These are phyloP conservation scores for Cytospora paraplurivora DNA, from an alignment of 2,329 filamentous ascomycete genomes.

Conservation along the genomic window DNA sequence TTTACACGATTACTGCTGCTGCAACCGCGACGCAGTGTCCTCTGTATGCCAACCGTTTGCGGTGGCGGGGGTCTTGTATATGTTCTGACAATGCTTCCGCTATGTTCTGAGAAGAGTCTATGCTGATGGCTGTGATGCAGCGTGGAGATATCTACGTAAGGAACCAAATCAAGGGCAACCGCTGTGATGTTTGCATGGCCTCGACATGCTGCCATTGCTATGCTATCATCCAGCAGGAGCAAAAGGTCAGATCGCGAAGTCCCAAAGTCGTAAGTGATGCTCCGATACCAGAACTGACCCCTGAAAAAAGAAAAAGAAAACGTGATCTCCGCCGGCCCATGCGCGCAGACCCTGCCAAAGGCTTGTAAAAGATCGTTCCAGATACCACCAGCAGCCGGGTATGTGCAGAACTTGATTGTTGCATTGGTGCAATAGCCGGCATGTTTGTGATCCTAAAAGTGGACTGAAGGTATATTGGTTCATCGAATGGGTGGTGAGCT, in stretches of 20 bases:
- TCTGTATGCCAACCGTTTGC: slow-evolving; percentile 15
- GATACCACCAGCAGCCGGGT: slow-evolving; percentile 11
- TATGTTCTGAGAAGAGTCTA: background rate
- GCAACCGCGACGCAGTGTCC: slow-evolving; percentile 19
- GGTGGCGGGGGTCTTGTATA: slow-evolving; percentile 25
- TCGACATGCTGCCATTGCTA: slow-evolving; percentile 26
- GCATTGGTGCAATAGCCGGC: too few species aligned
- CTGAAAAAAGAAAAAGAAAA: background rate
- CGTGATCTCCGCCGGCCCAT: background rate
- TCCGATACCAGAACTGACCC: background rate
- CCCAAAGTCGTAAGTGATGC: slow-evolving; percentile 10
- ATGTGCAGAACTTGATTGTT: background rate
- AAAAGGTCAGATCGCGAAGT: slow-evolving; percentile 15
- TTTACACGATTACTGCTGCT: slow-evolving; percentile 17
- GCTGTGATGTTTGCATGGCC: slow-evolving; percentile 19
- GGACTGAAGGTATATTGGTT: too few species aligned
- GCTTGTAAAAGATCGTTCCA: background rate
- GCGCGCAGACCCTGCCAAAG: background rate
- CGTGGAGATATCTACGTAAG: slow-evolving; percentile 20
- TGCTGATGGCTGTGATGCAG: slow-evolving; percentile 6
- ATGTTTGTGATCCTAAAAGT: too few species aligned
- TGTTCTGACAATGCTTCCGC: background rate
- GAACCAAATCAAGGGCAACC: slow-evolving; percentile 13
- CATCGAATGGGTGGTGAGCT: background rate
- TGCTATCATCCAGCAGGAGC: slow-evolving; percentile 24